Evolutionary conservation across 441 rosid genomes (phyloP).

Genomic region (Syzygium syzygioides): DNA sequence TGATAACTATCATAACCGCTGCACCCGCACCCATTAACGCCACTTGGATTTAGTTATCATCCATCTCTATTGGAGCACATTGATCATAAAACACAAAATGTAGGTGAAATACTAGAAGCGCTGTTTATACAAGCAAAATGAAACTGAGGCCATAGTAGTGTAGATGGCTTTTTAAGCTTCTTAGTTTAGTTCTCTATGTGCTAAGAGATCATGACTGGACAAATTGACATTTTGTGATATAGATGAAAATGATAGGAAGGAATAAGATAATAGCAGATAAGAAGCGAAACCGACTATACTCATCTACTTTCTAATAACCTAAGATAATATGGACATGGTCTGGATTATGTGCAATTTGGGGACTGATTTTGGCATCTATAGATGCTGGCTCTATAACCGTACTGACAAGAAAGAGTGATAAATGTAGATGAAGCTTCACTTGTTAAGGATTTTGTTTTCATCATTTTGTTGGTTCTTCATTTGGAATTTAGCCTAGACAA

Average conservation of each 20-base stretch:
- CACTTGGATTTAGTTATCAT: no score
- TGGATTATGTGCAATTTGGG: neutral
- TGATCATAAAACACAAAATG: no score
- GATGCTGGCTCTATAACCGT: neutral
- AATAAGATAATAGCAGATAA: neutral
- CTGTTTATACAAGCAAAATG: no score
- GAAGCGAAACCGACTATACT: neutral
- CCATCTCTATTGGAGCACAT: no score
- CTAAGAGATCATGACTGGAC: neutral
- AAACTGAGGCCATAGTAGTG: no score
- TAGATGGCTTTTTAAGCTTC: neutral
- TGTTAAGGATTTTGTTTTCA: no score
- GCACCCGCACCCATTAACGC: no score
- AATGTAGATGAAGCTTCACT: no score
- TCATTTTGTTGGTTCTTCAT: no score
- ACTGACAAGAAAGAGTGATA: neutral
- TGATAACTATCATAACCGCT: no score
- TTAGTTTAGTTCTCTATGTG: neutral
- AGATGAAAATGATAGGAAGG: neutral
- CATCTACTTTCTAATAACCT: neutral
- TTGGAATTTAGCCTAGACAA: no score
- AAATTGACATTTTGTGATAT: neutral
- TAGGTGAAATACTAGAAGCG: no score
- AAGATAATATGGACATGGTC: neutral
- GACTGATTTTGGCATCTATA: neutral